Percentiles rank a stretch among this genome's conserved stretches.
Conservation (phyloP, 805 yeast species). For the Wickerhamiella brachini region DNA sequence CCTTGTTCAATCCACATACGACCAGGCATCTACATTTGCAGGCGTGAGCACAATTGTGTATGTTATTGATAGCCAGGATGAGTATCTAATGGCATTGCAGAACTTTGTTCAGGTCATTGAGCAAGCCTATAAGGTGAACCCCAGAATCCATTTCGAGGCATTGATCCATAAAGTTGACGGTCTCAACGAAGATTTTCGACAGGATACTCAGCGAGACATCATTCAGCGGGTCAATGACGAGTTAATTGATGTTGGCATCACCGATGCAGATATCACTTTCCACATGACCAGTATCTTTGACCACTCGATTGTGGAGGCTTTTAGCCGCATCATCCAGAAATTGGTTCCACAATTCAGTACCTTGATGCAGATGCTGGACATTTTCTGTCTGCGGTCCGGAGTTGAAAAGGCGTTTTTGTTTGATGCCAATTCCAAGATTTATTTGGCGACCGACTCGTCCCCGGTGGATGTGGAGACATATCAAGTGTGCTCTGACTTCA, state of each 20-base stretch:
- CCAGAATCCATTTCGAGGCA: slow-evolving; percentile 77
- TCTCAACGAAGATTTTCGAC: slow-evolving; percentile 77
- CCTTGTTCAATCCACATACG: slow-evolving; percentile 74
- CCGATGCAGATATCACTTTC: slow-evolving; percentile 81
- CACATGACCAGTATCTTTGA: slow-evolving; percentile 90
- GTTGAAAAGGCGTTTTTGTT: slow-evolving; percentile 88
- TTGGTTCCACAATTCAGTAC: slow-evolving; percentile 78
- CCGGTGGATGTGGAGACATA: slow-evolving; percentile 93
- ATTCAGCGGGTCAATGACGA: slow-evolving; percentile 95
- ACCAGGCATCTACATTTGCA: slow-evolving; percentile 53
- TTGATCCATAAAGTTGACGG: slow-evolving; percentile 95
- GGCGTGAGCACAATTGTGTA: slow-evolving; percentile 84
- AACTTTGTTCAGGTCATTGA: slow-evolving; percentile 79
- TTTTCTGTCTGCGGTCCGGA: slow-evolving; percentile 74
- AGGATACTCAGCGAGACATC: slow-evolving; percentile 91
- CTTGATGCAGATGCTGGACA: slow-evolving; percentile 76
- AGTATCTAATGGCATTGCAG: slow-evolving; percentile 80
- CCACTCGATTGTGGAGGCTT: slow-evolving; percentile 91
- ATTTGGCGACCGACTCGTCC: slow-evolving; percentile 89
- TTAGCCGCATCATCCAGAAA: slow-evolving; percentile 84
- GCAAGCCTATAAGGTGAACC: slow-evolving; percentile 73
- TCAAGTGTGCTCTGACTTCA: slow-evolving; percentile 94
- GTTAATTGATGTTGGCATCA: slow-evolving; percentile 73
- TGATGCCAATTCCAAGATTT: slow-evolving; percentile 83
- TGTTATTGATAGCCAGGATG: slow-evolving; percentile 92